Evolutionary conservation across 2,329 filamentous ascomycete genomes (phyloP), one percentile per base, ranked within the genome.

Genomic region (Paramyrothecium sp.): DNA sequence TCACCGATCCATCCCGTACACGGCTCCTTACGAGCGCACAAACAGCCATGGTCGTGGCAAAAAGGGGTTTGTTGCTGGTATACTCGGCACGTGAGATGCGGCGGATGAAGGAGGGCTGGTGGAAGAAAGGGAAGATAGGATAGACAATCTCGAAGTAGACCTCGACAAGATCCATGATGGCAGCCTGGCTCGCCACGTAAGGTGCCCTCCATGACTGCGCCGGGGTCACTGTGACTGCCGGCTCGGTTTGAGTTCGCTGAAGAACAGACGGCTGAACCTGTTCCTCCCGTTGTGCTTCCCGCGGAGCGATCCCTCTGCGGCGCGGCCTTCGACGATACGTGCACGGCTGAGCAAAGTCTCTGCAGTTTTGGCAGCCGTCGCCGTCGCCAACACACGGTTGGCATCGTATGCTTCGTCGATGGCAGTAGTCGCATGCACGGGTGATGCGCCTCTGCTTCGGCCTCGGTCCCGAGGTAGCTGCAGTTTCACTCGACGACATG

Each of bases 91-190:
- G 65, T 7, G 72, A 62, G n/a, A 81, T 65, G 48, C 71, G 72
- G 11, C 72, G 64, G 23, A 73, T 65, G 48, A 80, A 72, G 19
- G 74, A 76, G n/a, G 72, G 71, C 38, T 73, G 73, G 62, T 83
- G 78, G 61, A 83, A 83, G 23, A 83, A 68, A 4, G 81, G 80
- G 58, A 81, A 78, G 63, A 82, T 77, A 2, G 80, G 80, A 65
- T 82, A 82, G n/a, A 82, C 75, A 48, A 80, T 74, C 57, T 82
- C 77, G 65, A 81, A 79, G 69, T 81, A 83, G 17, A 82, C 70
- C 17, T 79, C 73, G 22, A 80, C 70, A n/a, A 81, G 67, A 63
- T 74, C 70, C 53, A 71, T 67, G 47, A 81, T 75, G 41, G 59
- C 57, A 21, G 58, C 60, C 54, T 62, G 62, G 53, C 56, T 58